phyloP scores from a whole-genome alignment of 208 protist genomes.

The Novymonas esmeraldas region DNA sequence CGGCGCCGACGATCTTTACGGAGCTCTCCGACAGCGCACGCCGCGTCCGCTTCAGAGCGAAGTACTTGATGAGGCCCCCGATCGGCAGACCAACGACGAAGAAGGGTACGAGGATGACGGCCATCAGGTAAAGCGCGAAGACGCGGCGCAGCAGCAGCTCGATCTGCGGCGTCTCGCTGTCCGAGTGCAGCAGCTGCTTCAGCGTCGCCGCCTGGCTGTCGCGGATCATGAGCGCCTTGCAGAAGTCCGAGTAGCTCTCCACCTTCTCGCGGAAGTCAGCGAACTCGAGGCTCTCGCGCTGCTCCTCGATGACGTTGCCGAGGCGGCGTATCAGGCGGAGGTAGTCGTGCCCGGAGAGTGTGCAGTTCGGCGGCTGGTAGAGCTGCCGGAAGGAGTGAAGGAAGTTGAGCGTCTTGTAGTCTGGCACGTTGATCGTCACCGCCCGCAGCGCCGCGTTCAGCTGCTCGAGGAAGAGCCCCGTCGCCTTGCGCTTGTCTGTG shows the following conservation, averaged over 20 bases:
- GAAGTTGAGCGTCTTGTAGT: conserved; percentile 90
- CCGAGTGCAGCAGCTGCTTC: conserved; percentile 58
- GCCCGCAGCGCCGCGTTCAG: conserved; percentile 78
- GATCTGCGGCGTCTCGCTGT: conserved; percentile 55
- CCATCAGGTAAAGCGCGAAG: conserved; percentile 82
- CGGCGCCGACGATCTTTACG: conserved; percentile 90
- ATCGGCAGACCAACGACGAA: conserved; percentile 81
- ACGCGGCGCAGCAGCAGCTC: conserved; percentile 69
- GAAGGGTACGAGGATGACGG: conserved; percentile 83
- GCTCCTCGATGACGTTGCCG: conserved; percentile 66
- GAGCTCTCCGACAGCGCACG: conserved; percentile 79
- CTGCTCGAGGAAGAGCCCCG: conserved; percentile 76
- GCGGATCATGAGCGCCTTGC: conserved; percentile 76
- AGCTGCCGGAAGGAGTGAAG: conserved; percentile 90
- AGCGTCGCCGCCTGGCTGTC: conserved; percentile 89
- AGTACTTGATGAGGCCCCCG: conserved; percentile 60
- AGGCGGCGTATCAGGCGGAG: conserved; percentile 87
- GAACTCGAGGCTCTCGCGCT: conserved; percentile 67
- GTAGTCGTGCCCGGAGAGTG: conserved; percentile 76
- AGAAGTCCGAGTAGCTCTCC: conserved; percentile 85
- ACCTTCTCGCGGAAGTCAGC: conserved; percentile 75
- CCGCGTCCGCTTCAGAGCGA: conserved; percentile 51
- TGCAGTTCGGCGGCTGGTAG: conserved; percentile 86
- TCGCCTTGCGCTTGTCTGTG: conserved; percentile 84
- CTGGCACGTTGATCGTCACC: conserved; percentile 92